Conservation (phyloP, 768 basidiomycete genomes). For the Hemileccinum impolitum region DNA sequence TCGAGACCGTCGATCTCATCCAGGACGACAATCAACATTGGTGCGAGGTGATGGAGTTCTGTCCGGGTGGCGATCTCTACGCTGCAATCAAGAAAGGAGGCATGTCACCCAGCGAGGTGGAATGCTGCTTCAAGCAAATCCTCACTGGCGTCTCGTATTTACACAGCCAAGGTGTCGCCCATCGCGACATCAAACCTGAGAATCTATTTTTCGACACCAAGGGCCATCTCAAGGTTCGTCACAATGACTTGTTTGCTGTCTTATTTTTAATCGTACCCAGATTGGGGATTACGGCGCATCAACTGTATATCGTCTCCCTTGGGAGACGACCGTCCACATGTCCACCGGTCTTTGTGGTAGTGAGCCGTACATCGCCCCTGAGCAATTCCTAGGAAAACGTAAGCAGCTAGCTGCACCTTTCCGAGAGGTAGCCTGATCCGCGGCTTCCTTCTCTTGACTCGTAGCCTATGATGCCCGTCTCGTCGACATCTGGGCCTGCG, state of each 20-base stretch:
- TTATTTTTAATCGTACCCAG: conserved; percentile 38
- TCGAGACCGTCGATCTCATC: conserved; percentile 98
- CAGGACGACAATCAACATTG: conserved; percentile 95
- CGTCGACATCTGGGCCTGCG: conserved; percentile 97
- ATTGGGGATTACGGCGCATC: conserved; percentile 99
- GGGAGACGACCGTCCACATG: conserved; percentile 97
- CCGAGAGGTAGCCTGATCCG: conserved; percentile 38
- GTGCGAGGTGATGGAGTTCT: conserved; percentile 99
- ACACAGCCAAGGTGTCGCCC: conserved; percentile 95
- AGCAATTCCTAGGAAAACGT: conserved; percentile 97
- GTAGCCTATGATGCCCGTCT: conserved; percentile 95
- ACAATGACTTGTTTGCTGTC: background rate
- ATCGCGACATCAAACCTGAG: conserved; percentile 97
- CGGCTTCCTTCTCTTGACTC: conserved; percentile 11
- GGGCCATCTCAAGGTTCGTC: conserved; percentile 86
- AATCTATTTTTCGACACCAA: conserved; percentile 92
- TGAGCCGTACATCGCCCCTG: conserved; percentile 98
- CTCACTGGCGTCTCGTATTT: conserved; percentile 85
- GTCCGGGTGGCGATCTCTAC: conserved; percentile 96
- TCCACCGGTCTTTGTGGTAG: conserved; percentile 96
- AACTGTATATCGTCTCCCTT: conserved; percentile 97
- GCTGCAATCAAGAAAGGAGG: conserved; percentile 97
- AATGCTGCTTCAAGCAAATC: conserved; percentile 98
- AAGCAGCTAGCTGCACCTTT: conserved; percentile 43
- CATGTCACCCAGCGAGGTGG: conserved; percentile 89